Evolutionary conservation across 2,329 filamentous ascomycete species (phyloP).

Genomic region (Ilyonectria destructans): DNA sequence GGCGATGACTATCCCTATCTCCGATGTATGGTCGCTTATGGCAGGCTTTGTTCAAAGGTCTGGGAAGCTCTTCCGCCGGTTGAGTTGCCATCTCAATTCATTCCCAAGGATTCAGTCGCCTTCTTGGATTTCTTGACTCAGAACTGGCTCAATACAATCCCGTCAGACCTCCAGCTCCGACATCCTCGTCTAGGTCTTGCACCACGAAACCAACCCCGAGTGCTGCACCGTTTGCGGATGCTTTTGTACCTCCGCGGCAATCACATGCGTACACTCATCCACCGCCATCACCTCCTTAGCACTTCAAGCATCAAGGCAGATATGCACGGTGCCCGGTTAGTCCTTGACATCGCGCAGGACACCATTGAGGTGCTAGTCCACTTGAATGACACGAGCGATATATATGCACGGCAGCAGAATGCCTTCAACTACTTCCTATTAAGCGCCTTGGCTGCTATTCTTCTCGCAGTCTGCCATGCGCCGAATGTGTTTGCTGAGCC

Average conservation of each 20-base stretch:
- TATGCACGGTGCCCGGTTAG: conserved; percentile 54
- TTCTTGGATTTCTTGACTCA: conserved; percentile 61
- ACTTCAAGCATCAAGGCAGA: conserved; percentile 56
- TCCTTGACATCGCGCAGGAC: conserved; percentile 54
- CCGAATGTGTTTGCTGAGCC: conserved; percentile 59
- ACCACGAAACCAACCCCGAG: conserved; percentile 52
- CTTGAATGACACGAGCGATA: conserved; percentile 47
- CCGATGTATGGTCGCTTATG: conserved; percentile 65
- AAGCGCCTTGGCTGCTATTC: conserved; percentile 50
- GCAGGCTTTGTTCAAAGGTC: conserved; percentile 62
- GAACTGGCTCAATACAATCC: conserved; percentile 65
- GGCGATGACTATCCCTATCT: conserved; percentile 58
- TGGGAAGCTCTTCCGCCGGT: conserved; percentile 62
- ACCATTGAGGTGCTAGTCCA: conserved; percentile 49
- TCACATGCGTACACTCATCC: conserved; percentile 62
- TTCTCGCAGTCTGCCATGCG: conserved; percentile 60
- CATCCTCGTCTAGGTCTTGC: conserved; percentile 57
- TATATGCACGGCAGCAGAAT: conserved; percentile 49
- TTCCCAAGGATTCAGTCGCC: conserved; percentile 57
- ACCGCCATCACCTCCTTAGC: conserved; percentile 61
- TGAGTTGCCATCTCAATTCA: conserved; percentile 53
- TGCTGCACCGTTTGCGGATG: conserved; percentile 59
- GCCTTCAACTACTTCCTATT: conserved; percentile 50
- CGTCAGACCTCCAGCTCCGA: conserved; percentile 57
- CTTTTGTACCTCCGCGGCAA: conserved; percentile 63